phyloP scores from a whole-genome alignment of 148 eudicot genomes.

The Vaccinium corymbosum region DNA sequence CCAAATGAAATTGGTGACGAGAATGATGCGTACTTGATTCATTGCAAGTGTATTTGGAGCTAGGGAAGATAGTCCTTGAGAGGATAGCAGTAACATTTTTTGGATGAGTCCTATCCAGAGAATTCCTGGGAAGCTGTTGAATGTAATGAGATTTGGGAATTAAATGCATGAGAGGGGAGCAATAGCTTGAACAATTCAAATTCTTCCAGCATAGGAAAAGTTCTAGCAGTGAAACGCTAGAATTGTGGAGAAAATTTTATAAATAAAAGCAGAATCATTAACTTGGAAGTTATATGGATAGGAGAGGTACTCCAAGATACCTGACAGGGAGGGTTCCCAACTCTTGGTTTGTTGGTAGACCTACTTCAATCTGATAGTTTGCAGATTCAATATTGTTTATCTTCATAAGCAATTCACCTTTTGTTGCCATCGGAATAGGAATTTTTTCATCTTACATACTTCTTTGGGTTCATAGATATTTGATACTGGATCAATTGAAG shows the following conservation, averaged over 20 bases:
- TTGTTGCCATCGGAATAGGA: not conserved
- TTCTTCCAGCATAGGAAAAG: not conserved
- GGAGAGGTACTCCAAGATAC: not conserved
- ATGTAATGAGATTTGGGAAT: not conserved
- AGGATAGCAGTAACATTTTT: not conserved
- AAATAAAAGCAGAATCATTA: not conserved
- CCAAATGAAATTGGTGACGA: not conserved
- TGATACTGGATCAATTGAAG: slow-evolving; percentile 83
- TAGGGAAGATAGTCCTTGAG: not conserved
- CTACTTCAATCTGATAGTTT: not conserved
- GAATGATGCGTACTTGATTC: not conserved
- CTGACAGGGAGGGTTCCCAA: not conserved
- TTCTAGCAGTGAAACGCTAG: not conserved
- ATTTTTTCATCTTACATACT: not conserved
- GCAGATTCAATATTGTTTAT: not conserved
- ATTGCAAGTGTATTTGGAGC: not conserved
- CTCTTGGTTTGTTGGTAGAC: not conserved
- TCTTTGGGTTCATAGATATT: slow-evolving; percentile 53
- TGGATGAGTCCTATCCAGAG: not conserved
- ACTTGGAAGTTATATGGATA: not conserved
- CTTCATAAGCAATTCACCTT: not conserved
- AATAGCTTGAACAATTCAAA: not conserved
- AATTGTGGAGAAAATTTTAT: not conserved
- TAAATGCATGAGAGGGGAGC: not conserved
- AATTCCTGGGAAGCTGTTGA: slow-evolving; percentile 1